Conservation (phyloP, 306 rosid genomes). For the Phaseolus lunatus region DNA sequence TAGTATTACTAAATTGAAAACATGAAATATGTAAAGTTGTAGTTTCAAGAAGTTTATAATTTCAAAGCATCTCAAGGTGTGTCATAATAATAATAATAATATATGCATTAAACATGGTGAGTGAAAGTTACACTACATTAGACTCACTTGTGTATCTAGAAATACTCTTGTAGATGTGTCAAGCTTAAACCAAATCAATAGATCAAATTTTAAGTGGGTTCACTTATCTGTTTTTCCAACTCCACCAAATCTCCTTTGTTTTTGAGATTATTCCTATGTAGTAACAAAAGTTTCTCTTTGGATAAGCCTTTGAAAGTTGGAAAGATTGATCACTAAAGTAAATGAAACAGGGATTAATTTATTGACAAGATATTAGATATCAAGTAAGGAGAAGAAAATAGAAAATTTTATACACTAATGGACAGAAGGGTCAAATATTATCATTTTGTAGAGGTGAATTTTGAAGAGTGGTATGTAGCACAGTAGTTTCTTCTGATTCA, state of each 20-base stretch:
- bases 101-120: neutral
- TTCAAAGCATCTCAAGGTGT: neutral
- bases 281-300: constrained; percentile 30
- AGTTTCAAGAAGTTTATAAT: neutral
- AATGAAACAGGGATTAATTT: constrained; percentile 35
- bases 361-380: constrained; percentile 27
- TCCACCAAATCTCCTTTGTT: neutral
- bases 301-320: constrained; percentile 44
- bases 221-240: neutral
- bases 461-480: neutral
- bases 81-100: neutral
- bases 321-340: constrained; percentile 4
- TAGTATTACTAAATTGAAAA: neutral
- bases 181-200: neutral
- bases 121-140: neutral
- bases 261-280: neutral
- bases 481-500: constrained; percentile 15
- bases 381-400: constrained; percentile 47
- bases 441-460: constrained; percentile 44
- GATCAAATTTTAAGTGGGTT: neutral
- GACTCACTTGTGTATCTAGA: neutral
- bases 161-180: neutral
- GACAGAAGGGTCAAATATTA: constrained; percentile 53
- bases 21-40: neutral
- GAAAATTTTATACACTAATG: constrained; percentile 46